Base-by-base conservation (phyloP, 495 filamentous ascomycete genomes). In the Xylaria palmicola region DNA sequence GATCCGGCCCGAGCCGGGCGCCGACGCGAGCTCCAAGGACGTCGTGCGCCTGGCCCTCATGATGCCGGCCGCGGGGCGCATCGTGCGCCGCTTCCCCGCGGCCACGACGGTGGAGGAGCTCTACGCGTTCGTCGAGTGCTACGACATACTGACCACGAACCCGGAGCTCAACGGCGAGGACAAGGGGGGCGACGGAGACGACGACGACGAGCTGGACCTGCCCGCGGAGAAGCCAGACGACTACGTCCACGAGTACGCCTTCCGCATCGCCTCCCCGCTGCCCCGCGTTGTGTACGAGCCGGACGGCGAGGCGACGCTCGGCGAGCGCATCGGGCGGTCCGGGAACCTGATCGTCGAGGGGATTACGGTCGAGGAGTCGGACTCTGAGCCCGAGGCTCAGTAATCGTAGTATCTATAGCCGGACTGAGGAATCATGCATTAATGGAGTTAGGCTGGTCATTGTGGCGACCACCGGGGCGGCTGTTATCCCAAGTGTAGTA, bases 81-180 rank as follows among this genome's bases (percentile, higher is more conserved):
- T 97, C 2, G 84, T 93, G 59, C 84, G 93, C 30, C 82, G 79
- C 49, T 98, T 98, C 65, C 65, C 76, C 1, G 75, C 79, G 3
- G 77, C 84, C 2, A 83, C 87, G 1, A 77, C 78, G 1, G 75
- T 98, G 27, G 94, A 98, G 69, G 92, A 97, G 66, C 74, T 98
- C 0, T 98, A 98, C 74, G 95, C 93, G 1, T 96, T 95, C 74
- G 92, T 98, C 2, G 95, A 98, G 68, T 98, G 94, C 74, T 88
- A 93, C 71, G 88, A 91, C 53, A 59, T 87, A 0, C 62, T 92
- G 8, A 61, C 59, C 12, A 61, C 49, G 8, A 61, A 61, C 40
- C 50, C 59, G 6, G 59, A 61, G 17, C 34, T 61, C 0, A 71
- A 78, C 32, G 67, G 67, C 6, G 72, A 72, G 20, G 65, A 74